Percentiles rank a stretch among this genome's conserved stretches.
Evolutionary conservation across 83 land plant genomes (phyloP).

Genomic region (Picea abies): DNA sequence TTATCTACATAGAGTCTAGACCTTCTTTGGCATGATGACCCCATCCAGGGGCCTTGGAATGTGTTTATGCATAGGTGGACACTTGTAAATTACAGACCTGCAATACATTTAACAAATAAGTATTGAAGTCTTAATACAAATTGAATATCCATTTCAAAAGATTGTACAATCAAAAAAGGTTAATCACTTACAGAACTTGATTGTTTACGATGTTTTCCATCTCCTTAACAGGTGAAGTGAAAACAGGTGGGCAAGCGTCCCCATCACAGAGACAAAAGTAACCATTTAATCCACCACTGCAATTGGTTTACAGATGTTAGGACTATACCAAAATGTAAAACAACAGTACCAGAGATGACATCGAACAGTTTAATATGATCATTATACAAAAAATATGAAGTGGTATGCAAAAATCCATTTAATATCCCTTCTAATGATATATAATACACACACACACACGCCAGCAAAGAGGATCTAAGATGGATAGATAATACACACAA

Average conservation of each 20-base stretch:
- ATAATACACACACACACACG: neutral
- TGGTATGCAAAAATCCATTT: neutral
- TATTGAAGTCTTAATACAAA: neutral
- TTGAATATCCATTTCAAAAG: neutral
- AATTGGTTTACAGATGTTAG: conserved; percentile 29
- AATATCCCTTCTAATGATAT: neutral
- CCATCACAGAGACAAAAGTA: conserved; percentile 63
- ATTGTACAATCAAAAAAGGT: neutral
- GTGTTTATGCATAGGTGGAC: conserved; percentile 69
- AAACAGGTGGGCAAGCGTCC: conserved; percentile 73
- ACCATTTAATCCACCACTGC: conserved; percentile 86
- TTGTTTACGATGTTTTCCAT: conserved; percentile 71
- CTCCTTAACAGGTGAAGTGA: conserved; percentile 59
- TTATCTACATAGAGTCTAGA: conserved; percentile 9
- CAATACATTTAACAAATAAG: neutral
- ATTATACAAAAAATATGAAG: neutral
- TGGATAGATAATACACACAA: too few species aligned
- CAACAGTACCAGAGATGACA: neutral
- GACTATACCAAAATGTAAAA: neutral
- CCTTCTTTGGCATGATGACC: conserved; percentile 72
- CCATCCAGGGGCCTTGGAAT: conserved; percentile 74
- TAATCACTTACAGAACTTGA: conserved; percentile 69
- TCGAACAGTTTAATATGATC: neutral
- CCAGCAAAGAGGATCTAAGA: neutral
- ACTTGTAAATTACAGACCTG: conserved; percentile 77